These are phyloP conservation scores for Aureobasidium sp. DNA, from an alignment of 2,329 filamentous ascomycete species.

Conservation along the genomic window DNA sequence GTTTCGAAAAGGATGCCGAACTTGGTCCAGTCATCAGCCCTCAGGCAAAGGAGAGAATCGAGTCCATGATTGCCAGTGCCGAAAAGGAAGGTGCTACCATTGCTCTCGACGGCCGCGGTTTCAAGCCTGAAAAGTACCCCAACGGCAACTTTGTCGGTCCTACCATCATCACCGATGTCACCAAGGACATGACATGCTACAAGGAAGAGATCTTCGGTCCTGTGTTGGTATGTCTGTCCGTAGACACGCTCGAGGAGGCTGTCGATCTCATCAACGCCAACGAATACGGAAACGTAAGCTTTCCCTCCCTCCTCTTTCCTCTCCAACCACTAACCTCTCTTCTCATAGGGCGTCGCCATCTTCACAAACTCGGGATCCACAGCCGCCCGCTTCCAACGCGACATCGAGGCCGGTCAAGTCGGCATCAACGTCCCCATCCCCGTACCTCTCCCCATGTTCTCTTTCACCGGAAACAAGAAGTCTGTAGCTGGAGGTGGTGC, in stretches of 20 bases:
- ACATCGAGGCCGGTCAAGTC: constrained; percentile 78
- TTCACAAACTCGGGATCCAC: constrained; percentile 72
- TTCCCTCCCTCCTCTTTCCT: too few relatives aligned
- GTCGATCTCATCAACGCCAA: constrained; percentile 76
- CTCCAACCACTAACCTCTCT: too few relatives aligned
- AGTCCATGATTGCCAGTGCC: constrained; percentile 57
- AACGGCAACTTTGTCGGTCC: constrained; percentile 77
- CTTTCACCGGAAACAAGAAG: constrained; percentile 69
- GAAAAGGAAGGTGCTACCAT: constrained; percentile 75
- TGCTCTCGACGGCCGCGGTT: constrained; percentile 68
- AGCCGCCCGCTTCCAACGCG: constrained; percentile 66
- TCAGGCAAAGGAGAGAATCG: constrained; percentile 66
- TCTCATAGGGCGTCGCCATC: constrained; percentile 56
- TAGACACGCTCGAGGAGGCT: constrained; percentile 66
- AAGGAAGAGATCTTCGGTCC: constrained; percentile 79
- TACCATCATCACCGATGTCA: constrained; percentile 76
- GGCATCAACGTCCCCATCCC: constrained; percentile 79
- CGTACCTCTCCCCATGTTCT: constrained; percentile 54
- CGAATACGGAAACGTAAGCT: constrained; percentile 62
- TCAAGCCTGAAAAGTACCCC: constrained; percentile 67
- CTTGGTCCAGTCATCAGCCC: constrained; percentile 75
- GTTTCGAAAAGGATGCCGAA: constrained; percentile 72
- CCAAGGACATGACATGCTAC: constrained; percentile 69
- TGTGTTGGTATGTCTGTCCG: constrained; percentile 72
- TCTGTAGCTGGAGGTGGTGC: constrained; percentile 84